Base-by-base conservation (phyloP, 345 rosid species). In the Ceriops decandra region DNA sequence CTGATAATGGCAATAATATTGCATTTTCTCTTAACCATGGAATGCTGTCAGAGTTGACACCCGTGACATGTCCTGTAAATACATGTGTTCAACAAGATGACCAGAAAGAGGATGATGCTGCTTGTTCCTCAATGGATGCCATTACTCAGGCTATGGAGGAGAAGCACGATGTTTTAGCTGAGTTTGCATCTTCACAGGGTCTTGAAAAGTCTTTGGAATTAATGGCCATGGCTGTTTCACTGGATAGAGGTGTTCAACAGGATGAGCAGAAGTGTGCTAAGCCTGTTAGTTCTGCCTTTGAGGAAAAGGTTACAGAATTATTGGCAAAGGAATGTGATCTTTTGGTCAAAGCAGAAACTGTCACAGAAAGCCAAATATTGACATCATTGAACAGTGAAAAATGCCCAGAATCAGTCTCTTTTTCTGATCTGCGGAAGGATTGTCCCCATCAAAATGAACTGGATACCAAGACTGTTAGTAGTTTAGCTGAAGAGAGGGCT, bases 241-340 rank as follows among this genome's bases (percentile, higher is more conserved):
- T 33, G 33, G 68, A 30, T 26, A 54, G 28, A 72, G 30, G 27
- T 62, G 63, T 60, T 64, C 4, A 36, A 42, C 74, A 66, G 74
- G 49, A 27, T 68, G 81, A 49, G 66, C 47, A 35, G 61, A 67
- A 72, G 72, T 62, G 59, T 72, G 73, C 58, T 28, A 72, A 60
- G 52, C 58, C 62, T 61, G 52, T 68, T 70, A 52, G 27, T 64
- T 52, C 22, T 64, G 30, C 63, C 60, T 47, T 68, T 62, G 70
- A 46, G 22, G 72, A 67, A 62, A 72, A 71, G 36, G 47, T 33
- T 62, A 26, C 62, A 28, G 74, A 57, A 61, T 0, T 56, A 31
- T 2, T n/a, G 67, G 77, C 73, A 74, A 74, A 47, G 56, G 54
- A 54, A 63, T 67, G 52, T 31, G 71, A 72, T 67, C 46, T 61